A percentile compares a stretch with the other conserved stretches of the same genome.
phyloP scores from a whole-genome alignment of 164 flowering plant species.

The Sedum album region DNA sequence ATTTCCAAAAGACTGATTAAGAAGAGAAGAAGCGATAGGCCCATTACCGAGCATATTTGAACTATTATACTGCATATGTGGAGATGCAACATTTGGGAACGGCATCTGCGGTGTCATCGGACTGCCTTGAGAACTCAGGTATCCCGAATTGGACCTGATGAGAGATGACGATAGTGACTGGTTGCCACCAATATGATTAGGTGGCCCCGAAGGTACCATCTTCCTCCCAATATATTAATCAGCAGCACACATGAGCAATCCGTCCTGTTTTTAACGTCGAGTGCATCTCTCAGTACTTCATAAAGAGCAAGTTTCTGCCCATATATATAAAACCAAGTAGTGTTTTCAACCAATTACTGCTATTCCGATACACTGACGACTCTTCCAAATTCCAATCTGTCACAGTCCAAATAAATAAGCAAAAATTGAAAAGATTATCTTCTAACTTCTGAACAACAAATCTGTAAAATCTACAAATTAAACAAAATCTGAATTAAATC shows the following conservation, averaged over 20 bases:
- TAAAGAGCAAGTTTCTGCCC: background rate
- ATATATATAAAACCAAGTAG: too few relatives aligned
- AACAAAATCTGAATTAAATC: background rate
- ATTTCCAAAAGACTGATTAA: slow-evolving; percentile 68
- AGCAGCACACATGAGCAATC: background rate
- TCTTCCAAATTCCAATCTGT: too few relatives aligned
- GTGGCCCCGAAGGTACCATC: slow-evolving; percentile 59
- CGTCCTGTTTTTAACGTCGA: background rate
- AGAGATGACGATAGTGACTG: slow-evolving; percentile 46
- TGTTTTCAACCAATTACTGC: too few relatives aligned
- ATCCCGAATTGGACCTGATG: slow-evolving; percentile 45
- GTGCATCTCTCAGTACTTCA: background rate
- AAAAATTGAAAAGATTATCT: too few relatives aligned
- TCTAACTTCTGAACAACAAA: background rate
- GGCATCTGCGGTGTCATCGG: slow-evolving; percentile 40
- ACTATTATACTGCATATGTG: slow-evolving; percentile 52
- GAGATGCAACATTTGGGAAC: slow-evolving; percentile 61
- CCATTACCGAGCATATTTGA: slow-evolving; percentile 65
- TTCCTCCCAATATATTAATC: slow-evolving; percentile 5
- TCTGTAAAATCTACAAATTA: background rate
- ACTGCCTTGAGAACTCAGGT: slow-evolving; percentile 69
- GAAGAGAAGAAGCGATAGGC: slow-evolving; percentile 57
- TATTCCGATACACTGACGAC: too few relatives aligned
- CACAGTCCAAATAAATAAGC: too few relatives aligned
- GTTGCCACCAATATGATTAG: slow-evolving; percentile 43